Percentiles rank a stretch among this genome's conserved stretches.
Evolutionary conservation across 768 basidiomycete genomes (phyloP).

Genomic region (Xerocomellus chrysenteron): DNA sequence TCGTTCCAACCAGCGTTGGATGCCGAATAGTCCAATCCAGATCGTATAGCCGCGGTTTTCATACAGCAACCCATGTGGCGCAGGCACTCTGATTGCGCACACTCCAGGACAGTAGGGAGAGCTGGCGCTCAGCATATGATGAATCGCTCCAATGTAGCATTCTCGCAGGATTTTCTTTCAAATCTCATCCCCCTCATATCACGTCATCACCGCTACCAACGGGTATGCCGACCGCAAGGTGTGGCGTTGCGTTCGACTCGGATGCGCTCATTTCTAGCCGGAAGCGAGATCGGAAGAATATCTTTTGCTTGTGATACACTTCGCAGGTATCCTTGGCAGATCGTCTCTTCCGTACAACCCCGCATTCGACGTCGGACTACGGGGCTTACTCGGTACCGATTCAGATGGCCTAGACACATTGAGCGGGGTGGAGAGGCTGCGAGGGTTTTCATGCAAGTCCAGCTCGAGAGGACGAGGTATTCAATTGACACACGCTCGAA

Average conservation of each 20-base stretch:
- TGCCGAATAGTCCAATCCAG: no score
- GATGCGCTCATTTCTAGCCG: background rate
- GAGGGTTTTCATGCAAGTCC: no score
- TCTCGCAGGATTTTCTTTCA: background rate
- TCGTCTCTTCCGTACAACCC: background rate
- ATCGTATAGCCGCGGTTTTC: no score
- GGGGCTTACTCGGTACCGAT: background rate
- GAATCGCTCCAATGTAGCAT: background rate
- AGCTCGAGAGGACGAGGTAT: background rate
- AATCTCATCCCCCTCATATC: background rate
- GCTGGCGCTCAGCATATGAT: no score
- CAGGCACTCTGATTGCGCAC: no score
- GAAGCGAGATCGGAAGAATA: background rate
- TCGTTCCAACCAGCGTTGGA: no score
- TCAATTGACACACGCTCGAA: background rate
- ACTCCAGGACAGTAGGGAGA: no score
- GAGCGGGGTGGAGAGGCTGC: background rate
- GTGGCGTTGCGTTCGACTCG: background rate
- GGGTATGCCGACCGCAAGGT: background rate
- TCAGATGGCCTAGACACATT: background rate
- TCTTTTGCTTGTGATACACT: background rate
- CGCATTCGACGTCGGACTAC: background rate
- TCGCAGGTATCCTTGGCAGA: background rate
- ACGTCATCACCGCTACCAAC: background rate
- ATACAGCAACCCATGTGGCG: no score